Conservation (phyloP, 331 rosid species). For the Arachis monticola region DNA sequence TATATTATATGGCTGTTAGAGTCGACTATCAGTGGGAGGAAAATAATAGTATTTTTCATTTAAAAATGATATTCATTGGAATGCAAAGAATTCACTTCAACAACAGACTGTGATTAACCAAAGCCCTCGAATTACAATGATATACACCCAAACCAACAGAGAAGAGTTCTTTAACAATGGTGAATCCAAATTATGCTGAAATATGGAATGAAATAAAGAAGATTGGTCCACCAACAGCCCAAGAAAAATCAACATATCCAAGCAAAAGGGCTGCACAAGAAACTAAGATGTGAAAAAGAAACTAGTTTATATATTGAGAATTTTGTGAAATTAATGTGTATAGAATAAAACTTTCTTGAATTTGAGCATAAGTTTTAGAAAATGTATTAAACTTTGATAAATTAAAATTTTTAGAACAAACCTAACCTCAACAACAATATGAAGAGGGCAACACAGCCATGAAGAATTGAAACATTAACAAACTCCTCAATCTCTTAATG, state of each 20-base stretch:
- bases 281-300: not conserved
- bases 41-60: too few relatives aligned
- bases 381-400: not conserved
- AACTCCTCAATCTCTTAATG: not conserved
- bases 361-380: slow-evolving; percentile 9
- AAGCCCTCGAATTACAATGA: too few relatives aligned
- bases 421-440: slow-evolving; percentile 30
- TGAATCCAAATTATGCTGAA: slow-evolving; percentile 19
- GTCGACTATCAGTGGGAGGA: too few relatives aligned
- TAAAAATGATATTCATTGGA: too few relatives aligned
- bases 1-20: too few relatives aligned
- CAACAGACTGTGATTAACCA: too few relatives aligned
- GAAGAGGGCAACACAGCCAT: slow-evolving; percentile 6
- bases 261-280: slow-evolving; percentile 7
- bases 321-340: slow-evolving; percentile 15
- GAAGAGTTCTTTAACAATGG: not conserved
- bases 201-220: slow-evolving; percentile 20
- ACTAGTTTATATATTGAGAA: not conserved
- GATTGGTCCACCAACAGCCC: slow-evolving; percentile 16
- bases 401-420: slow-evolving; percentile 6
- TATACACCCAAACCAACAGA: too few relatives aligned
- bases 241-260: slow-evolving; percentile 10
- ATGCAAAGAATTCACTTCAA: too few relatives aligned
- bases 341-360: slow-evolving; percentile 26
- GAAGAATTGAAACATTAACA: not conserved